Evolutionary conservation across 2,329 filamentous ascomycete species (phyloP), one percentile per base, ranked within the genome.

Genomic region (Fusarium sp.): DNA sequence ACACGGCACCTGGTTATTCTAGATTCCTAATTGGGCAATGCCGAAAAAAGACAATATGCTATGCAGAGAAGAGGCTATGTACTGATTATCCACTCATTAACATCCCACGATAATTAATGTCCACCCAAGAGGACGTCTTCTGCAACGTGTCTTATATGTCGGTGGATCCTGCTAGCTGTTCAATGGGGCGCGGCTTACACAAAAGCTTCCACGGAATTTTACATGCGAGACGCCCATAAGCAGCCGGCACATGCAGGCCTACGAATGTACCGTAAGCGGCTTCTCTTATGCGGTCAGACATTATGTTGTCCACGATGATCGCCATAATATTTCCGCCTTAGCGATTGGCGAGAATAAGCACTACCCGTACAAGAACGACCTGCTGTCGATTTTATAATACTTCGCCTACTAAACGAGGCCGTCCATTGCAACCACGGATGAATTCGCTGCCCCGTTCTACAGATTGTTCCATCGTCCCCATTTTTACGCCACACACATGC

Each of bases 11-110:
- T n/a, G 6, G 20, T 44, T 7, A 44, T 44, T 15, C 11, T 10
- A 52, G 49, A 52, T 52, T 32, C 39, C 49, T 52, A 43, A 43
- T 43, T 33, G 37, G 49, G 49, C 20, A 52, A 43, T 44, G 20
- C 39, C 49, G 49, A 20, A 20, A 20, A 20, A 20, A 20, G 20
- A 20, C 20, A 20, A 4, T 20, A 20, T 20, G 20, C 20, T 20
- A 20, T 20, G 20, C 20, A 20, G 20, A 20, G 20, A 20, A 20
- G 20, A 43, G 43, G 43, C 41, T 44, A 28, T 44, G 41, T n/a
- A 28, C 41, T 44, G 14, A 44, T 44, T 44, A 44, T 13, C 22
- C 41, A 44, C 41, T 44, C 41, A 20, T 45, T 30, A 45, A 28
- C 43, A 48, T 48, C 30, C 46, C 37, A 37, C 24, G 20, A 44